These are phyloP conservation scores for Medicago lupulina DNA, from an alignment of 306 rosid genomes.

Conservation along the genomic window DNA sequence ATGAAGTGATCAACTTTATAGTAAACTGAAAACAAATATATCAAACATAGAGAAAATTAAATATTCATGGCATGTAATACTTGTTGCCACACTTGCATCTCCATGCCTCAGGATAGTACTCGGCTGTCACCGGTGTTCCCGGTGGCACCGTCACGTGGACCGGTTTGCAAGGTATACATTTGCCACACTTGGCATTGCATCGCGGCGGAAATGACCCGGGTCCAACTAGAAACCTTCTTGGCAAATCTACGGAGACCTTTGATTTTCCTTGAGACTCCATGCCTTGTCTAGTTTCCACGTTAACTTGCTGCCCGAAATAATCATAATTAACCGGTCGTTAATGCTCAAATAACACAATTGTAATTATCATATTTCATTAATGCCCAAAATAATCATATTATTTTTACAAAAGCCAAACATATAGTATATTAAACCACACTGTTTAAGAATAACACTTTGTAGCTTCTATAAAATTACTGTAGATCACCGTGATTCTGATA, in stretches of 20 bases:
- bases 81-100: conserved; percentile 95
- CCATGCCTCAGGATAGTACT: conserved; percentile 99
- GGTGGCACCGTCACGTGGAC: conserved; percentile 94
- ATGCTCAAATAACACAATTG: background rate
- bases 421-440: too few relatives aligned
- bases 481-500: too few relatives aligned
- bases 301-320: conserved; percentile 25
- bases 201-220: conserved; percentile 86
- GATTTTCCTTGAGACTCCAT: background rate
- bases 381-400: too few relatives aligned
- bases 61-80: conserved; percentile 81
- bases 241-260: conserved; percentile 14
- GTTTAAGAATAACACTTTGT: too few relatives aligned
- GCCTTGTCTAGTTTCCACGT: conserved; percentile 29
- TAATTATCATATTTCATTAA: background rate
- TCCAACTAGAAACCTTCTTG: conserved; percentile 71
- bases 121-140: conserved; percentile 81
- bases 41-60: conserved; percentile 25
- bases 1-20: conserved; percentile 14
- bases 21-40: conserved; percentile 34
- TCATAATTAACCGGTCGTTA: background rate
- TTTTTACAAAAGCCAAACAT: too few relatives aligned
- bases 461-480: too few relatives aligned
- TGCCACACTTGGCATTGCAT: conserved; percentile 78
- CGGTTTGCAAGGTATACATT: conserved; percentile 79